These are phyloP conservation scores for Rhizodiscina lignyota DNA, from an alignment of 495 filamentous ascomycete genomes.

Conservation along the genomic window DNA sequence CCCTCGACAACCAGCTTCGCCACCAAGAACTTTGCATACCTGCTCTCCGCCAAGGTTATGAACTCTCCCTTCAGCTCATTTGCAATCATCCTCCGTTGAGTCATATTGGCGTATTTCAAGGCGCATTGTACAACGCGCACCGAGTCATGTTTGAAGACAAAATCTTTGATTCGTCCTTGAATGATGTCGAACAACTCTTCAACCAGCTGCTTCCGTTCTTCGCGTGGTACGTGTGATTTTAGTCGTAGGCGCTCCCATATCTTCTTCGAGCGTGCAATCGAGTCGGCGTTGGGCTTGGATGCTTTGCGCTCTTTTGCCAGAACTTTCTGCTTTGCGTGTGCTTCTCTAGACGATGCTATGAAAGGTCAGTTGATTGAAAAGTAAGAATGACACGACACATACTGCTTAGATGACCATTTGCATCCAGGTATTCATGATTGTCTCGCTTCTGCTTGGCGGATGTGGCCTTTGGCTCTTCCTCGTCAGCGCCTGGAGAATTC, in stretches of 20 bases:
- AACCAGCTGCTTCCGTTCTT: conserved; percentile 73
- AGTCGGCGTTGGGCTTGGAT: conserved; percentile 79
- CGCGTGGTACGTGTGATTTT: conserved; percentile 75
- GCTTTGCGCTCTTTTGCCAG: conserved; percentile 78
- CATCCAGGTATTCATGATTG: not conserved
- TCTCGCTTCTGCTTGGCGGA: not conserved
- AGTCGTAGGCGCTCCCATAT: conserved; percentile 87
- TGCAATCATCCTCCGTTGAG: conserved; percentile 74
- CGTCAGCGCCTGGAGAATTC: not conserved
- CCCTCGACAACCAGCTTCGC: conserved; percentile 88
- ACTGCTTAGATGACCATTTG: not conserved
- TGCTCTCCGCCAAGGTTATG: conserved; percentile 70
- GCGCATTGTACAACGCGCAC: conserved; percentile 90
- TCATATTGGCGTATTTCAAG: conserved; percentile 78
- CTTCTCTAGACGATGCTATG: conserved; percentile 47
- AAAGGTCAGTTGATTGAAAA: not conserved
- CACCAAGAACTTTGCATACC: conserved; percentile 91
- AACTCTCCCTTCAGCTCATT: conserved; percentile 76
- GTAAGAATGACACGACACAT: not conserved
- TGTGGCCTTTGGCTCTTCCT: not conserved
- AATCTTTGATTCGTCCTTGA: conserved; percentile 77
- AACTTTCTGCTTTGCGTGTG: conserved; percentile 83
- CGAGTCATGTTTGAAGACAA: conserved; percentile 96
- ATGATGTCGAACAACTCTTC: conserved; percentile 81
- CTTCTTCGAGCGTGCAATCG: conserved; percentile 79